phyloP scores from a whole-genome alignment of 108 stramenopile genomes.

The Schizochytrium sp. region DNA sequence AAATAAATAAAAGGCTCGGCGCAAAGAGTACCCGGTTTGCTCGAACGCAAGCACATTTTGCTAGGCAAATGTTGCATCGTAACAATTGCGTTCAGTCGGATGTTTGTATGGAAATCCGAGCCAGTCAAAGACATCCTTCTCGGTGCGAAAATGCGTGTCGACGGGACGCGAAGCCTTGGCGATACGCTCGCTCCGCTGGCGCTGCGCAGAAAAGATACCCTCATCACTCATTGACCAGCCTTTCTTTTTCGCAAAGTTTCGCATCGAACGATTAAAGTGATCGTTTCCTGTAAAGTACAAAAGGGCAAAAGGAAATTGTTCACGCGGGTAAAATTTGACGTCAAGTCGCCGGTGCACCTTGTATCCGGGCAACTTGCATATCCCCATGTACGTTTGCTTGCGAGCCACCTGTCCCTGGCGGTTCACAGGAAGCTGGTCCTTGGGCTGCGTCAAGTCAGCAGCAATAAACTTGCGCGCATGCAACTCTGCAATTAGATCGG shows the following conservation, averaged over 20 bases:
- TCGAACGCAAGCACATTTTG: too few species aligned
- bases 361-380: neutral
- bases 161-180: neutral
- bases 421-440: neutral
- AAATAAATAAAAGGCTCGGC: too few species aligned
- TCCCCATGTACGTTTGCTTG: conserved; percentile 8
- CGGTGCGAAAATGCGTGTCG: neutral
- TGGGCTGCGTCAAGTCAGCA: neutral
- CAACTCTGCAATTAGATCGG: neutral
- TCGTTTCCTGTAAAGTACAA: conserved; percentile 55
- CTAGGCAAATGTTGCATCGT: neutral
- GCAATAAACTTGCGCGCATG: neutral
- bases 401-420: neutral
- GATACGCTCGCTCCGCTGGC: neutral
- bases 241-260: conserved; percentile 35
- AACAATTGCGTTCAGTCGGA: conserved; percentile 15
- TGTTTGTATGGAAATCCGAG: conserved; percentile 22
- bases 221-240: conserved; percentile 26
- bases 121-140: conserved; percentile 14
- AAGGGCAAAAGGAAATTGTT: conserved; percentile 35
- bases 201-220: neutral
- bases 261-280: conserved; percentile 52
- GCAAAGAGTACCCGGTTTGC: too few species aligned
- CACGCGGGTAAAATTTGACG: conserved; percentile 34
- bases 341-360: conserved; percentile 25